Conservation (phyloP, 495 filamentous ascomycete species). For the Aspergillus incahuasiensis region DNA sequence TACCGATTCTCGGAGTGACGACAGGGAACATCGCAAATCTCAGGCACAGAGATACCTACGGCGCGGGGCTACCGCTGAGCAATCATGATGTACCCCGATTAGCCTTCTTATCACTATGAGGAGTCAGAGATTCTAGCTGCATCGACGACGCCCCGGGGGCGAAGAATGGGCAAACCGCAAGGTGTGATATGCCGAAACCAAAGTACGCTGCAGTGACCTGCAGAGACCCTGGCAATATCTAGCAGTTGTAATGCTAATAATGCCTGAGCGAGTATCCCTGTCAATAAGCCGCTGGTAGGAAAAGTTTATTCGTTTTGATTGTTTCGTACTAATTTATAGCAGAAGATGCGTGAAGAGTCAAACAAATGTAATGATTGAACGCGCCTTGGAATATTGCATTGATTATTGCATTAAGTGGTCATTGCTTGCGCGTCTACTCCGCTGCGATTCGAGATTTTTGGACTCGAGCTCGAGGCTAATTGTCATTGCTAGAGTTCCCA, state of each 20-base stretch:
- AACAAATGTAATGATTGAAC: background rate
- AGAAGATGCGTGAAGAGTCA: background rate
- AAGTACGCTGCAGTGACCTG: slow-evolving; percentile 13
- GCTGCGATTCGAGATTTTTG: background rate
- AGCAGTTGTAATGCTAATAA: background rate
- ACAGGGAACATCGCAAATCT: no score
- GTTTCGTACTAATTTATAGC: background rate
- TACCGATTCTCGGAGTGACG: no score
- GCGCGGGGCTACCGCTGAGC: no score
- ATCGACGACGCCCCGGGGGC: background rate
- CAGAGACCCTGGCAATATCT: background rate
- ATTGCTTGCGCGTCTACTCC: background rate
- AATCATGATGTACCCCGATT: background rate
- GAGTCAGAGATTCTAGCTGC: background rate
- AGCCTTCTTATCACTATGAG: background rate
- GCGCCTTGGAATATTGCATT: slow-evolving; percentile 4
- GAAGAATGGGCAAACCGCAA: slow-evolving; percentile 1
- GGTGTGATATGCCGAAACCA: slow-evolving; percentile 9
- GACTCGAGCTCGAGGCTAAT: no score
- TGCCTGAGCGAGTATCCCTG: slow-evolving; percentile 7
- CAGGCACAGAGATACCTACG: no score
- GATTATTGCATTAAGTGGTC: slow-evolving; percentile 7
- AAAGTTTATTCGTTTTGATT: slow-evolving; percentile 3
- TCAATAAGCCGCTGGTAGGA: background rate
- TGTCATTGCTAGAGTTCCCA: no score